Evolutionary conservation across 1,139 yeast genomes (phyloP).

Genomic region (Chernovozyma sophiae-reginae): DNA sequence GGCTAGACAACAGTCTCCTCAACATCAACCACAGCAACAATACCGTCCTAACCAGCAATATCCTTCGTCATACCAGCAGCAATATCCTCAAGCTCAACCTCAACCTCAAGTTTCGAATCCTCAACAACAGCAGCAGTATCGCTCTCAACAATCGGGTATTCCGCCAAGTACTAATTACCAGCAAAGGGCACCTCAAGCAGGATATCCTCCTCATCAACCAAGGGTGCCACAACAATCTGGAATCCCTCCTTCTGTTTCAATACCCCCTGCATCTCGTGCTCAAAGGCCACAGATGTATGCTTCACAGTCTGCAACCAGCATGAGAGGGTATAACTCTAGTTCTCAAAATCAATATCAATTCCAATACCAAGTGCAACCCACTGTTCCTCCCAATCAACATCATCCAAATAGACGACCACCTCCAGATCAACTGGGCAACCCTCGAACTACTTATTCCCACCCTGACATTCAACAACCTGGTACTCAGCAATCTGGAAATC

Average conservation of each 20-base stretch:
- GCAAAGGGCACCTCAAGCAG: constrained; percentile 2
- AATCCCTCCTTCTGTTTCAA: constrained; percentile 9
- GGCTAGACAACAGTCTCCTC: constrained; percentile 6
- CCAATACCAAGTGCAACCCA: constrained; percentile 10
- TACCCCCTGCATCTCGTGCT: constrained; percentile 6
- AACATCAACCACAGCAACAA: constrained; percentile 13
- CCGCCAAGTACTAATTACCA: constrained; percentile 8
- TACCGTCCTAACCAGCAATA: constrained; percentile 12
- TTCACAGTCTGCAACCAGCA: constrained; percentile 13
- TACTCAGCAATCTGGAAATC: constrained; percentile 1
- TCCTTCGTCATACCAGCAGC: constrained; percentile 6
- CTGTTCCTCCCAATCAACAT: constrained; percentile 1
- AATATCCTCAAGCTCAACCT: constrained; percentile 4
- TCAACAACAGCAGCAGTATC: constrained; percentile 2
- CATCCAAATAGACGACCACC: constrained; percentile 3
- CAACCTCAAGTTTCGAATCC: constrained; percentile 5
- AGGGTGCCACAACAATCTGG: constrained; percentile 8
- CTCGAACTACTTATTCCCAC: not conserved
- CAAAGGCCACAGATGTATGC: constrained; percentile 10
- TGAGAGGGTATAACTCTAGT: constrained; percentile 7
- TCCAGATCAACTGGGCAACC: too few relatives aligned
- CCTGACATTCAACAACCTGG: not conserved
- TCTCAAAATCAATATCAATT: constrained; percentile 10
- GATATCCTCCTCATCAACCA: constrained; percentile 3
- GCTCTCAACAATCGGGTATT: constrained; percentile 7